Percentiles rank a stretch among this genome's conserved stretches.
These are phyloP conservation scores for Tardiomyces depauwii DNA, from an alignment of 1,139 yeast species.

Conservation along the genomic window DNA sequence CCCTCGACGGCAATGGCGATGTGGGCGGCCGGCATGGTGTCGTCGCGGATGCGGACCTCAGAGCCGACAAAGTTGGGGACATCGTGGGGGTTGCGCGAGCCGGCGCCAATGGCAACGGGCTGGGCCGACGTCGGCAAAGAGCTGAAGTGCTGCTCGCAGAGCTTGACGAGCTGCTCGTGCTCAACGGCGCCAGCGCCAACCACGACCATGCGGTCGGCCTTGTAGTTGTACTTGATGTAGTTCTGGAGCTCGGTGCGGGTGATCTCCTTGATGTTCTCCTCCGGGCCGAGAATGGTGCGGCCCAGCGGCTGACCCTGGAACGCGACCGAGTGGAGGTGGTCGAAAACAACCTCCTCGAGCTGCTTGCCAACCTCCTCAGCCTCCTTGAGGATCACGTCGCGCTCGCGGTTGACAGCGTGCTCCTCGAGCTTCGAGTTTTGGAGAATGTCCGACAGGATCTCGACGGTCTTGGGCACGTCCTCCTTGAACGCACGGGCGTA, in stretches of 20 bases:
- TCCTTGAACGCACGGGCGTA: slow-evolving; percentile 78
- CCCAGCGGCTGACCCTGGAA: slow-evolving; percentile 89
- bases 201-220: slow-evolving; percentile 94
- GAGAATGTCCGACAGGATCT: slow-evolving; percentile 78
- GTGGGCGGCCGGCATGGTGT: slow-evolving; percentile 78
- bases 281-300: slow-evolving; percentile 94
- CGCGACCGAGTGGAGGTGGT: slow-evolving; percentile 88
- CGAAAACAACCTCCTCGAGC: slow-evolving; percentile 97
- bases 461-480: slow-evolving; percentile 79
- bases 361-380: slow-evolving; percentile 96
- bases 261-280: slow-evolving; percentile 75
- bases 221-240: slow-evolving; percentile 78
- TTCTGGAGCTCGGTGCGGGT: slow-evolving; percentile 62
- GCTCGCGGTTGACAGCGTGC: slow-evolving; percentile 83
- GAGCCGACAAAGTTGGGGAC: slow-evolving; percentile 78
- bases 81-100: slow-evolving; percentile 46
- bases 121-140: slow-evolving; percentile 55
- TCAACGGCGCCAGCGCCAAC: slow-evolving; percentile 93
- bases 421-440: slow-evolving; percentile 77
- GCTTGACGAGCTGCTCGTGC: slow-evolving; percentile 68
- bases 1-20: slow-evolving; percentile 96
- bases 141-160: slow-evolving; percentile 70
- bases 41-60: slow-evolving; percentile 76
- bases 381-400: slow-evolving; percentile 92
- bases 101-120: slow-evolving; percentile 61